These are phyloP conservation scores for Wickerhamiella infanticola DNA, from an alignment of 1,139 yeast species.

Conservation along the genomic window DNA sequence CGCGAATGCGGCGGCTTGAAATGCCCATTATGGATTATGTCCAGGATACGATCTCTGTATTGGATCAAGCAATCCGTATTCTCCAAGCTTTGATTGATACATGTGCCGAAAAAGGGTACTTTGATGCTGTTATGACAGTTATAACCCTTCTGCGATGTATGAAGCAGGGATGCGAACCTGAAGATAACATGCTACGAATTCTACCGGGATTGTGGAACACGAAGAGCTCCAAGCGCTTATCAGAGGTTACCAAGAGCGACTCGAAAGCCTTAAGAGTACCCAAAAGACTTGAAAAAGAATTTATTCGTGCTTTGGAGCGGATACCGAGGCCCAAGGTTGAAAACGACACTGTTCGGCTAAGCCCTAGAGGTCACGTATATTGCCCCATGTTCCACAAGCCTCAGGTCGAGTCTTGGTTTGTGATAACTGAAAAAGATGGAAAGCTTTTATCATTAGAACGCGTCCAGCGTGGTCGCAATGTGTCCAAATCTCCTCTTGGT, in stretches of 20 bases:
- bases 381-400: constrained; percentile 77
- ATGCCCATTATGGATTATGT: constrained; percentile 90
- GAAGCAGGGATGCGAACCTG: constrained; percentile 81
- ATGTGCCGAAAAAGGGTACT: constrained; percentile 68
- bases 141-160: constrained; percentile 69
- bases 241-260: constrained; percentile 12
- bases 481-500: constrained; percentile 9
- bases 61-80: constrained; percentile 89
- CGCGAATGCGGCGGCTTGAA: constrained; percentile 67
- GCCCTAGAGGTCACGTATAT: constrained; percentile 40
- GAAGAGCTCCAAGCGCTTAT: constrained; percentile 3
- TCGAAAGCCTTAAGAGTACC: constrained; percentile 14
- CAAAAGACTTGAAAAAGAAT: constrained; percentile 16
- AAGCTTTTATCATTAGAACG: constrained; percentile 16
- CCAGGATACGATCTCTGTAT: constrained; percentile 83
- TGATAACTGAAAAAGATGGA: constrained; percentile 37
- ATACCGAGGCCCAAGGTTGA: constrained; percentile 14
- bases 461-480: constrained; percentile 8
- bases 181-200: constrained; percentile 50
- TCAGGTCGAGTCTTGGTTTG: constrained; percentile 92
- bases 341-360: constrained; percentile 24
- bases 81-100: constrained; percentile 86
- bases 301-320: constrained; percentile 17
- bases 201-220: constrained; percentile 47
- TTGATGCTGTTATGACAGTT: constrained; percentile 42